These are phyloP conservation scores for Sporisorium reilianum DNA, from an alignment of 1,284 basidiomycete species.

Conservation along the genomic window DNA sequence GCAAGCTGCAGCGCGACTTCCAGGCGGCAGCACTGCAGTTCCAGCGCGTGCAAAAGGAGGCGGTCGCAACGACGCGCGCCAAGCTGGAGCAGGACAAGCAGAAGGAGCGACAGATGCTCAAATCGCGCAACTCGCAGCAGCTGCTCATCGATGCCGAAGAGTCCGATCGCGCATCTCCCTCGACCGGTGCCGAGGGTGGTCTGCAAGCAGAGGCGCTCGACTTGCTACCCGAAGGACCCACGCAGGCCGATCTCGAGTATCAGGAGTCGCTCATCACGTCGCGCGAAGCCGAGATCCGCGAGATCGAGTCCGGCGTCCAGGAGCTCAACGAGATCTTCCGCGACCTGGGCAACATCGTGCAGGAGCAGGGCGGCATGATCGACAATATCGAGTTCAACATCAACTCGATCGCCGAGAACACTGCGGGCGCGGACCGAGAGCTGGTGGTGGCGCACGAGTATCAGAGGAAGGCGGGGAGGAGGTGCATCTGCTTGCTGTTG, in stretches of 20 bases:
- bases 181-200: background rate
- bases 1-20: slow-evolving; percentile 93
- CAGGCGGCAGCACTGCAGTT: slow-evolving; percentile 89
- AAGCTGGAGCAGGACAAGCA: slow-evolving; percentile 83
- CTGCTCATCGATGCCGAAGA: slow-evolving; percentile 43
- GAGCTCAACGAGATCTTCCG: slow-evolving; percentile 97
- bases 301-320: slow-evolving; percentile 97
- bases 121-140: slow-evolving; percentile 62
- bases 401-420: slow-evolving; percentile 85
- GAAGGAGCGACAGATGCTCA: slow-evolving; percentile 79
- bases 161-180: slow-evolving; percentile 4
- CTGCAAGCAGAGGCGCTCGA: slow-evolving; percentile 25
- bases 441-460: slow-evolving; percentile 90
- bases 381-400: slow-evolving; percentile 98
- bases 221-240: slow-evolving; percentile 57
- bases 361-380: slow-evolving; percentile 93
- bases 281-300: slow-evolving; percentile 92
- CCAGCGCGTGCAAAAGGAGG: slow-evolving; percentile 88
- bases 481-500: slow-evolving; percentile 89
- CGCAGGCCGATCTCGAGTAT: slow-evolving; percentile 89
- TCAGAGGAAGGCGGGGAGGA: slow-evolving; percentile 90
- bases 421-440: slow-evolving; percentile 85
- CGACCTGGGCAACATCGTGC: slow-evolving; percentile 92
- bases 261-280: slow-evolving; percentile 96
- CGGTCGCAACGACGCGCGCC: slow-evolving; percentile 84